A percentile compares a stretch with the other conserved stretches of the same genome.
phyloP scores from a whole-genome alignment of 495 filamentous ascomycete genomes.

The Friedmanniomyces endolithicus region DNA sequence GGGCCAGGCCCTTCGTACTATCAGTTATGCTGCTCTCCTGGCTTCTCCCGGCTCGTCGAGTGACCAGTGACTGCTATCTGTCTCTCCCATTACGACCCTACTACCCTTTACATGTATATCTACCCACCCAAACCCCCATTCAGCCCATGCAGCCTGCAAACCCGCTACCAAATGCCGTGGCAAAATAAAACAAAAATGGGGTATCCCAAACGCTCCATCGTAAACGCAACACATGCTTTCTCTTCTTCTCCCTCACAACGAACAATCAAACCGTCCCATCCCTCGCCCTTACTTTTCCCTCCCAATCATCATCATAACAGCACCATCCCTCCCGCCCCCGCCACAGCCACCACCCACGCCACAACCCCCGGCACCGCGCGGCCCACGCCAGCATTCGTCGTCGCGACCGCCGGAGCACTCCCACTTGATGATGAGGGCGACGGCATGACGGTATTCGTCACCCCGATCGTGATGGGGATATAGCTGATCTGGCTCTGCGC shows the following conservation, averaged over 20 bases:
- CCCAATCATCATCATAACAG: neutral
- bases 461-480: constrained; percentile 8
- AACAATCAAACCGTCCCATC: too few relatives aligned
- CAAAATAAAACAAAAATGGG: neutral
- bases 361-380: neutral
- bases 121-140: too few relatives aligned
- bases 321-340: neutral
- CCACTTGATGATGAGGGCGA: neutral
- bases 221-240: neutral
- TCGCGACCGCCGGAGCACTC: neutral
- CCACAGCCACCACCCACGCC: neutral
- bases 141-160: too few relatives aligned
- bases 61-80: too few relatives aligned
- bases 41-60: too few relatives aligned
- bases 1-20: too few relatives aligned
- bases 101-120: too few relatives aligned
- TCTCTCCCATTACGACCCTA: too few relatives aligned
- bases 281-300: too few relatives aligned
- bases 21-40: too few relatives aligned
- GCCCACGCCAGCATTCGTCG: neutral
- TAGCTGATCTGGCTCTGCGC: constrained; percentile 5
- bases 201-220: neutral
- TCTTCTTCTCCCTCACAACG: neutral
- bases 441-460: neutral
- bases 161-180: too few relatives aligned